Evolutionary conservation across 1,284 basidiomycete genomes (phyloP).

Genomic region (Cystobasidium pallidum): DNA sequence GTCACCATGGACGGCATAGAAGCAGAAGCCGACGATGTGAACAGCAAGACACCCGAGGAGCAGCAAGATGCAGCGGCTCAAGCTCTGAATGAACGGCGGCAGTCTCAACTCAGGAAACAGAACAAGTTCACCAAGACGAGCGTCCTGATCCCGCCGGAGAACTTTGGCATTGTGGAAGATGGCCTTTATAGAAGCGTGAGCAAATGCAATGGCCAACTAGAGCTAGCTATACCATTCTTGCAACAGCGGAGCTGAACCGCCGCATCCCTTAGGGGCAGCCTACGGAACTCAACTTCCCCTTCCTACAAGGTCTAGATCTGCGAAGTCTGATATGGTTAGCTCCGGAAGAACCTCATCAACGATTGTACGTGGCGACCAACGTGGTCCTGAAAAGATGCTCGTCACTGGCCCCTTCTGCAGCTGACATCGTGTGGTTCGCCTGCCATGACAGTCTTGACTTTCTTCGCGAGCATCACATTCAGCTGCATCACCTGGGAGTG

Average conservation of each 20-base stretch:
- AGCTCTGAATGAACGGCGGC: constrained; percentile 23
- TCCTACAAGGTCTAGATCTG: constrained; percentile 61
- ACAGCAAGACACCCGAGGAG: constrained; percentile 16
- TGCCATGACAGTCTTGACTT: constrained; percentile 46
- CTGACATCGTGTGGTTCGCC: neutral
- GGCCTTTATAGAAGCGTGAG: constrained; percentile 60
- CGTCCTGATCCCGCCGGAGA: constrained; percentile 58
- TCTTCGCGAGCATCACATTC: constrained; percentile 46
- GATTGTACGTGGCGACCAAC: constrained; percentile 57
- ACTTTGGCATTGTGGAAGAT: constrained; percentile 59
- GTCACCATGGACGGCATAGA: constrained; percentile 27
- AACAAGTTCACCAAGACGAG: constrained; percentile 38
- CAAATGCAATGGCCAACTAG: neutral
- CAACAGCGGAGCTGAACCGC: neutral
- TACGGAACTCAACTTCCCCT: constrained; percentile 62
- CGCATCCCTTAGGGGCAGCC: constrained; percentile 57
- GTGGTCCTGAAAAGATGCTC: neutral
- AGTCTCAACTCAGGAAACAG: constrained; percentile 40
- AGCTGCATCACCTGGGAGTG: constrained; percentile 57
- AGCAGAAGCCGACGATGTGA: constrained; percentile 14
- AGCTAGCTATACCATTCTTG: neutral
- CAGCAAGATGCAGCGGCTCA: constrained; percentile 29
- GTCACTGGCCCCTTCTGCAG: too few species aligned
- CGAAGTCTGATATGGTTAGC: constrained; percentile 62
- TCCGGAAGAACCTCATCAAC: constrained; percentile 61